These are phyloP conservation scores for Hypoxylon sp. DNA, from an alignment of 2,329 filamentous ascomycete genomes.

Conservation along the genomic window DNA sequence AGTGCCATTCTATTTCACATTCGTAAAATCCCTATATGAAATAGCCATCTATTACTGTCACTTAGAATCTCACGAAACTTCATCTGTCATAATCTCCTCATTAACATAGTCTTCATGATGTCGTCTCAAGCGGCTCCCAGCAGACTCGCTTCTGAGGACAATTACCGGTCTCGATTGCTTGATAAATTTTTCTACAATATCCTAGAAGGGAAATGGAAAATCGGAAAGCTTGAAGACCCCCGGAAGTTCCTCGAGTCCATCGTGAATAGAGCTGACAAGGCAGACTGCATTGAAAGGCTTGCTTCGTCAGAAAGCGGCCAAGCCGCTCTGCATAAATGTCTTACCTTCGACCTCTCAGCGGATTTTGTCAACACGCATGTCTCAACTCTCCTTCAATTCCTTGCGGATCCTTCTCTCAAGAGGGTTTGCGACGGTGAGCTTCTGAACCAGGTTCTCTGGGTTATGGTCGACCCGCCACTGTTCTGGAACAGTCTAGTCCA, in stretches of 20 bases:
- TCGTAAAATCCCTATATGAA: not conserved
- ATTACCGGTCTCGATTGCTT: slow-evolving; percentile 31
- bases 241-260: slow-evolving; percentile 42
- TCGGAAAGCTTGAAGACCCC: slow-evolving; percentile 26
- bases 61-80: not conserved
- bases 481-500: slow-evolving; percentile 61
- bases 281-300: slow-evolving; percentile 46
- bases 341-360: slow-evolving; percentile 23
- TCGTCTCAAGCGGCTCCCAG: slow-evolving; percentile 21
- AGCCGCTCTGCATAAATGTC: slow-evolving; percentile 39
- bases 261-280: slow-evolving; percentile 38
- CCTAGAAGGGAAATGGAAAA: slow-evolving; percentile 37
- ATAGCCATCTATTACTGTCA: slow-evolving; percentile 3
- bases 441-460: slow-evolving; percentile 61
- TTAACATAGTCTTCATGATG: slow-evolving; percentile 20
- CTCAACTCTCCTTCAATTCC: slow-evolving; percentile 33
- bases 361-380: slow-evolving; percentile 33
- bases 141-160: not conserved
- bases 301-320: slow-evolving; percentile 38
- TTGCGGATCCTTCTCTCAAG: slow-evolving; percentile 39
- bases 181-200: slow-evolving; percentile 39
- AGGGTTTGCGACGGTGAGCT: slow-evolving; percentile 49
- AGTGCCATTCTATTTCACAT: not conserved
- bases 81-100: not conserved
- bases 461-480: slow-evolving; percentile 64